These are phyloP conservation scores for Ashbya aceris DNA, from an alignment of 1,139 yeast species.

Conservation along the genomic window DNA sequence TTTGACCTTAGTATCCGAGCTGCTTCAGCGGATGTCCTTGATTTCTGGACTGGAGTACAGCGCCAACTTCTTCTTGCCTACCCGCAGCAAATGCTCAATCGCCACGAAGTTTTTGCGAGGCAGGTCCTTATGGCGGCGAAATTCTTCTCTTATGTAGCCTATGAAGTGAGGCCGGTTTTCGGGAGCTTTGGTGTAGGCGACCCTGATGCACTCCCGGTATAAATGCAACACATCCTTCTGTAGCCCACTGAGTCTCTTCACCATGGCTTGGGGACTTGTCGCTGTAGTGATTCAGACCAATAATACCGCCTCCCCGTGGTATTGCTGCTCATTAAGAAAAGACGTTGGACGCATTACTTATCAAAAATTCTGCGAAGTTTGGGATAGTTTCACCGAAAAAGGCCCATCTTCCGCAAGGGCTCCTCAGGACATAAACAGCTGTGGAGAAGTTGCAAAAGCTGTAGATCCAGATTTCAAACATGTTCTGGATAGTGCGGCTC, in stretches of 20 bases:
- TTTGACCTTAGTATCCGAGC: neutral
- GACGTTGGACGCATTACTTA: no score
- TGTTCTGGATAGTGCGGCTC: no score
- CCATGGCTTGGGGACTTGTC: conserved; percentile 10
- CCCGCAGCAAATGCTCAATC: conserved; percentile 73
- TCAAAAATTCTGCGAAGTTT: neutral
- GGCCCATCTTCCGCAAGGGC: no score
- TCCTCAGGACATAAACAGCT: no score
- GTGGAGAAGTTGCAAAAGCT: no score
- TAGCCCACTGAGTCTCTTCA: conserved; percentile 42
- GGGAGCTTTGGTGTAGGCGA: conserved; percentile 47
- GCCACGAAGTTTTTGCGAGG: conserved; percentile 78
- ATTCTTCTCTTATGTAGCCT: conserved; percentile 43
- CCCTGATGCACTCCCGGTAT: conserved; percentile 50
- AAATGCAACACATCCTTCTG: conserved; percentile 56
- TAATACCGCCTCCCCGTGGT: no score
- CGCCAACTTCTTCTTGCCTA: conserved; percentile 65
- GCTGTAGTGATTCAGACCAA: neutral
- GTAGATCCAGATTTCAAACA: no score
- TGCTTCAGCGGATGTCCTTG: conserved; percentile 44
- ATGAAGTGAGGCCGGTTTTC: conserved; percentile 31
- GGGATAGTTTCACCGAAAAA: neutral
- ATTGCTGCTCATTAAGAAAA: no score
- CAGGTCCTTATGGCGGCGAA: conserved; percentile 47
- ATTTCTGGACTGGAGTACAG: conserved; percentile 61